Conservation (phyloP, 345 rosid species). For the Salix brachista region DNA sequence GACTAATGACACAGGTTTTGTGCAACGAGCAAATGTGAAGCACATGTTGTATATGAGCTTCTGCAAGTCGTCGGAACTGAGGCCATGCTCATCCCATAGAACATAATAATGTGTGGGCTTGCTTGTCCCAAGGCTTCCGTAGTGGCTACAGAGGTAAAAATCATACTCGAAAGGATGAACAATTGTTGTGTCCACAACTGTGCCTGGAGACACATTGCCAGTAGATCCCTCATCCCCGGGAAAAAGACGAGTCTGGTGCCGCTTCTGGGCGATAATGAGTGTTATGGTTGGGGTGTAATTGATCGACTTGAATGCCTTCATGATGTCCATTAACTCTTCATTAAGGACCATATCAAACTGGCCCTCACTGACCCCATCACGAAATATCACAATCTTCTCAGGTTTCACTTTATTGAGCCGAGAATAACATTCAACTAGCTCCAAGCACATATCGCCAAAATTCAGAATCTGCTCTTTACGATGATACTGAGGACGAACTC, state of each 20-base stretch:
- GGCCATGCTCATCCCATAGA: conserved; percentile 66
- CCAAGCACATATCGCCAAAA: conserved; percentile 63
- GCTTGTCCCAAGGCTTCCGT: conserved; percentile 76
- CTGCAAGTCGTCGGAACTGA: conserved; percentile 63
- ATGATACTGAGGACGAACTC: conserved; percentile 58
- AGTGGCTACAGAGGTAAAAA: conserved; percentile 78
- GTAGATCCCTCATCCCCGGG: conserved; percentile 42
- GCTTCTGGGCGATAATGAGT: conserved; percentile 68
- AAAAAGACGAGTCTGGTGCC: conserved; percentile 78
- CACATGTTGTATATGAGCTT: conserved; percentile 72
- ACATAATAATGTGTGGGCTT: conserved; percentile 80
- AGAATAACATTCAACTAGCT: conserved; percentile 50
- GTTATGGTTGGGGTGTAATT: conserved; percentile 61
- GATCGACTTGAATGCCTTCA: conserved; percentile 32
- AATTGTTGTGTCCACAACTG: conserved; percentile 65
- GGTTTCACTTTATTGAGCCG: conserved; percentile 44
- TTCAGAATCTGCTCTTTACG: conserved; percentile 61
- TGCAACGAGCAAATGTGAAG: conserved; percentile 82
- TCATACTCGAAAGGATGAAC: conserved; percentile 73
- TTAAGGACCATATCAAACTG: conserved; percentile 89
- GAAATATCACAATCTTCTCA: conserved; percentile 61
- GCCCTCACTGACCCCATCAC: conserved; percentile 80
- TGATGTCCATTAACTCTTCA: conserved; percentile 53
- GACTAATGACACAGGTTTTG: conserved; percentile 75
- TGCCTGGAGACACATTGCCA: conserved; percentile 70